Conservation (phyloP, 192 early-diverging fungal genomes). For the Backusella morwellensis region DNA sequence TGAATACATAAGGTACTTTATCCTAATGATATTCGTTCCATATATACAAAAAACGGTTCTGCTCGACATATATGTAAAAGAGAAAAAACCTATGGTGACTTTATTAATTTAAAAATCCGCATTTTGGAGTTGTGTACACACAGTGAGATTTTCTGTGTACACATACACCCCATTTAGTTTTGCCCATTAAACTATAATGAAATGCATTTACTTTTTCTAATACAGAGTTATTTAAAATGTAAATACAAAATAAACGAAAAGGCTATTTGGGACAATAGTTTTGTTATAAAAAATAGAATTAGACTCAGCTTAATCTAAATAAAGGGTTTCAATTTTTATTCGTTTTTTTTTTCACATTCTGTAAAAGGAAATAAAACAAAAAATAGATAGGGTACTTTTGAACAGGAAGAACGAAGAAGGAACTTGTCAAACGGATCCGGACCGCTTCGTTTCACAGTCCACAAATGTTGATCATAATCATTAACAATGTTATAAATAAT, state of each 20-base stretch:
- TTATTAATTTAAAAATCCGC: neutral
- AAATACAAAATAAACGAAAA: neutral
- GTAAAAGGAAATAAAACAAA: neutral
- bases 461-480: neutral
- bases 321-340: neutral
- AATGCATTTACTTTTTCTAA: neutral
- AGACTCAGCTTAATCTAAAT: neutral
- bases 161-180: neutral
- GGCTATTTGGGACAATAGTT: neutral
- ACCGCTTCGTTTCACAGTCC: neutral
- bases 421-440: neutral
- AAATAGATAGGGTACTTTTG: neutral
- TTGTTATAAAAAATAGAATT: neutral
- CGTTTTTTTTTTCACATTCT: neutral
- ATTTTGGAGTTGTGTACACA: neutral
- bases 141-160: neutral
- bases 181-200: neutral
- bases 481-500: conserved; percentile 5
- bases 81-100: neutral
- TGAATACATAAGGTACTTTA: neutral
- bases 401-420: neutral
- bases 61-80: neutral
- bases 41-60: neutral
- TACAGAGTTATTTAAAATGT: neutral
- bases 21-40: neutral